Evolutionary conservation across 345 rosid genomes (phyloP).

Genomic region (Pistacia vera): DNA sequence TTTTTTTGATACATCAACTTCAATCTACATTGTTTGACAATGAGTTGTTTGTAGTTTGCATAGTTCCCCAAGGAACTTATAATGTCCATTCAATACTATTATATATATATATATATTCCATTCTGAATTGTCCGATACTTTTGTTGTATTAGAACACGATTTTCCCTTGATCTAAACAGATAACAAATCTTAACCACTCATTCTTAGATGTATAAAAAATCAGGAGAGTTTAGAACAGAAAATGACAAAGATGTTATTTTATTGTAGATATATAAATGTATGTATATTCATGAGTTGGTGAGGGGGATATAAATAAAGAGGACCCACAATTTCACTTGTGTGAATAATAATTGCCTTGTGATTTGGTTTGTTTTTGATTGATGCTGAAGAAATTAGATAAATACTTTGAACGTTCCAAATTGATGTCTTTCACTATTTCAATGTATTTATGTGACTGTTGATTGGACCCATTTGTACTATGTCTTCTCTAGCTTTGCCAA

Average conservation of each 20-base stretch:
- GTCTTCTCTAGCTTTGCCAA: slow-evolving; percentile 3
- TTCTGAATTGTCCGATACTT: too few relatives aligned
- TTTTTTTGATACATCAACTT: background rate
- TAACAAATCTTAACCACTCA: too few relatives aligned
- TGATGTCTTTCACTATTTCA: slow-evolving; percentile 18
- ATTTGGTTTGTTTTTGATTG: slow-evolving; percentile 19
- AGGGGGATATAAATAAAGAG: slow-evolving; percentile 26
- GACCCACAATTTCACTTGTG: slow-evolving; percentile 27
- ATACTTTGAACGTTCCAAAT: slow-evolving; percentile 43
- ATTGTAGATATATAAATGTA: slow-evolving; percentile 11
- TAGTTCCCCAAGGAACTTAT: background rate
- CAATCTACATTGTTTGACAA: slow-evolving; percentile 15
- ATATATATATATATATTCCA: too few relatives aligned
- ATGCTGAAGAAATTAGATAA: slow-evolving; percentile 15
- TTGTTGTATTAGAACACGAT: too few relatives aligned
- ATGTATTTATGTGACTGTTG: background rate
- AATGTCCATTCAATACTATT: too few relatives aligned
- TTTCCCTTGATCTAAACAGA: too few relatives aligned
- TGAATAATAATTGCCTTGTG: slow-evolving; percentile 9
- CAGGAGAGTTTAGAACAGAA: too few relatives aligned
- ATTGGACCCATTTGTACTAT: slow-evolving; percentile 2
- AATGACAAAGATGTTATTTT: too few relatives aligned
- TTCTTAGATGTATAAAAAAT: too few relatives aligned
- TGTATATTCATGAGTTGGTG: slow-evolving; percentile 15
- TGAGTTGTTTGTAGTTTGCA: slow-evolving; percentile 24